Base-by-base conservation (phyloP, 2,329 filamentous ascomycete genomes). In the Xylariaceae sp. region DNA sequence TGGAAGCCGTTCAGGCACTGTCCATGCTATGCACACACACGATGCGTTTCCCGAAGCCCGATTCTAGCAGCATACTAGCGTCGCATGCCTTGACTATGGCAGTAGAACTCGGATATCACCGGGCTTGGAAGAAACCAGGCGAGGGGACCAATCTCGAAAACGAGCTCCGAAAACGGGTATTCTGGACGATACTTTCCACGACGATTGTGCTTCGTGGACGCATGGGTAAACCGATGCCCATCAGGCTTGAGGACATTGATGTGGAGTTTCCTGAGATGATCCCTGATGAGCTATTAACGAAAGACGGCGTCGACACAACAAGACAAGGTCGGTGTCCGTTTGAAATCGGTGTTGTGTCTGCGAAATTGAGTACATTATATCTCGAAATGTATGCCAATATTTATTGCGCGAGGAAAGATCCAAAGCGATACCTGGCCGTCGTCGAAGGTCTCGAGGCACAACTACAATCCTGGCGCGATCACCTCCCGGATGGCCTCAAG, bases 21-120 rank as follows among this genome's bases (percentile, higher is more conserved):
- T 77, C 84, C 11, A 73, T 94, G 71, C 82, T 95, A 16, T 84
- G 84, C 53, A 71, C 82, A 3, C 88, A 93, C 66, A 80, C 89
- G 4, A 83, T 90, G 53, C 84, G 83, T 46, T 91, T 94, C 53
- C 88, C 89, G 31, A 90, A 92, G 61, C 88, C 90, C 1, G 88
- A 88, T 12, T 83, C 86, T 40, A 88, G 86, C 48, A 87, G 85
- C 71, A 79, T 87, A 59, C 76, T 92, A 54, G 80, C 80, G 31
- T 82, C 81, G 47, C 76, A 82, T 43, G 81, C 88, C 1, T 74
- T 92, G 41, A 77, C 83, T 5, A 74, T 88, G 31, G 88, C 88
- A 10, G 78, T 93, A 34, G 89, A 94, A 61, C 72, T 90, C 38
- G 86, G 89, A 16, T 74, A 94, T 36, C 88, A 95, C 66, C 80